A percentile compares a stretch with the other conserved stretches of the same genome.
Conservation (phyloP, 305 asterid genomes). For the Euphrasia arctica region DNA sequence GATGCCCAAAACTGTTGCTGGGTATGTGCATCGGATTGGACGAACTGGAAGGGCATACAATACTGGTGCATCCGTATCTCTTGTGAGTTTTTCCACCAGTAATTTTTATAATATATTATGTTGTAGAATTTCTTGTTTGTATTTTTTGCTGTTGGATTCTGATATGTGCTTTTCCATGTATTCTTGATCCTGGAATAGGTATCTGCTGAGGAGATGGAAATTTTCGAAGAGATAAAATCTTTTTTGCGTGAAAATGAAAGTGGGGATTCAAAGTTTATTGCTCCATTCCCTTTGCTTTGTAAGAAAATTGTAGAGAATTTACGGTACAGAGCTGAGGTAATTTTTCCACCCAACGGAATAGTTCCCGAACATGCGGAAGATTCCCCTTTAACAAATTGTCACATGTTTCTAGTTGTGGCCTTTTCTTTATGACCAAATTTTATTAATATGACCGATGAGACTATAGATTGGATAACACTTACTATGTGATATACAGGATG, state of each 20-base stretch:
- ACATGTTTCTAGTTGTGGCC: neutral
- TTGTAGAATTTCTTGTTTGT: neutral
- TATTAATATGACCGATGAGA: neutral
- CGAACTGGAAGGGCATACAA: slow-evolving; percentile 94
- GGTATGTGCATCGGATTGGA: slow-evolving; percentile 95
- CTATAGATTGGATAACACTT: slow-evolving; percentile 17
- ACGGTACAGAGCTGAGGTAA: slow-evolving; percentile 95
- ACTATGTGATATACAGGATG: slow-evolving; percentile 57
- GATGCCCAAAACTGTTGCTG: slow-evolving; percentile 78
- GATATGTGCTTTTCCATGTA: neutral
- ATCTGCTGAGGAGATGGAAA: slow-evolving; percentile 62
- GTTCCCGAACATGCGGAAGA: slow-evolving; percentile 17
- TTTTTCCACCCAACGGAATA: slow-evolving; percentile 8
- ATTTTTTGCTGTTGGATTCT: slow-evolving; percentile 8
- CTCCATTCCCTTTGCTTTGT: slow-evolving; percentile 81
- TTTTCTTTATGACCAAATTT: neutral
- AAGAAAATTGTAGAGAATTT: slow-evolving; percentile 87
- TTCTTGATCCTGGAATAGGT: slow-evolving; percentile 44
- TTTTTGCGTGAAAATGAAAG: slow-evolving; percentile 64
- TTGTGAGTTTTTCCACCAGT: slow-evolving; percentile 48
- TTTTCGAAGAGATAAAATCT: slow-evolving; percentile 75
- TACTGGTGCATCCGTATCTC: slow-evolving; percentile 91
- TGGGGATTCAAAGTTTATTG: slow-evolving; percentile 66
- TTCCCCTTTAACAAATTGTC: slow-evolving; percentile 4
- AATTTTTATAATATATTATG: neutral